Percentiles rank a stretch among this genome's conserved stretches.
Conservation (phyloP, 2,329 filamentous ascomycete genomes). For the Trichoderma harzianum region DNA sequence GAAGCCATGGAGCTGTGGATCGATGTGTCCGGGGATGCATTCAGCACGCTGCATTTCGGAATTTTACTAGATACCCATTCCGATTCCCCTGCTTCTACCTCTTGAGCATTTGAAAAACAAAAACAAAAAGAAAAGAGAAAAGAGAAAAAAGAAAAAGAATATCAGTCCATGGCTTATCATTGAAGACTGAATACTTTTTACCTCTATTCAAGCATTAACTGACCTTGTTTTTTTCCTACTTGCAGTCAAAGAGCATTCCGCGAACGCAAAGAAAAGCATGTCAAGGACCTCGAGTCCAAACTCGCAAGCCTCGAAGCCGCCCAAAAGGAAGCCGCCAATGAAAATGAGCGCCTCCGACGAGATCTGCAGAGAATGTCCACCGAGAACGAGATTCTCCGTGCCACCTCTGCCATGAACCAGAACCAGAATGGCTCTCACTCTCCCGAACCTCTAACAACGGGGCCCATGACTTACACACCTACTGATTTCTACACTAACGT, state of each 20-base stretch:
- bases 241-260: conserved; percentile 88
- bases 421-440: conserved; percentile 38
- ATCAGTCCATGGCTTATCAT: neutral
- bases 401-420: conserved; percentile 56
- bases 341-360: conserved; percentile 83
- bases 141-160: neutral
- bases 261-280: conserved; percentile 90
- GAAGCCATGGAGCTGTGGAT: neutral
- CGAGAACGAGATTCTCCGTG: conserved; percentile 89
- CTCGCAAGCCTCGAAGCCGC: conserved; percentile 73
- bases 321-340: conserved; percentile 67
- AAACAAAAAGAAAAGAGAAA: neutral
- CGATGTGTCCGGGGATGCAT: neutral
- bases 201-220: neutral
- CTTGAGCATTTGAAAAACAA: neutral
- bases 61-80: neutral
- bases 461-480: conserved; percentile 68
- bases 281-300: conserved; percentile 88
- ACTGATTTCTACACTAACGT: conserved; percentile 68
- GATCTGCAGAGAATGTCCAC: conserved; percentile 80
- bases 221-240: neutral
- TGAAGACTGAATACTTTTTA: neutral
- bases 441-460: conserved; percentile 53
- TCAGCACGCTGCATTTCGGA: neutral
- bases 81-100: neutral